Percentiles rank a stretch among this genome's conserved stretches.
These are phyloP conservation scores for Lasiodiplodia sp. DNA, from an alignment of 2,329 filamentous ascomycete genomes.

Conservation along the genomic window DNA sequence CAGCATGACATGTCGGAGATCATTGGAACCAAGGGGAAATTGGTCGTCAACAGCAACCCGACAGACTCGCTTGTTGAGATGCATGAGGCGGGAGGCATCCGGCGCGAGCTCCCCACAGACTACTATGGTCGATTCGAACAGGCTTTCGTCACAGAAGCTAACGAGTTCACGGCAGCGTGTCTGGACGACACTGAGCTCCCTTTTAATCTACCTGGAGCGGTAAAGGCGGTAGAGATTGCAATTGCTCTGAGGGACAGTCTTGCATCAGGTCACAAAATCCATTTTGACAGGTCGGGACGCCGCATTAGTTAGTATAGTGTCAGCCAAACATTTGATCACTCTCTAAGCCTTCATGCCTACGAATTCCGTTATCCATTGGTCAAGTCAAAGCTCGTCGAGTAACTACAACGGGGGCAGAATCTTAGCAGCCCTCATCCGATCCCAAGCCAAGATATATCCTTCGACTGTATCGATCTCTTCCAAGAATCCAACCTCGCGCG, in stretches of 20 bases:
- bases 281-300: background rate
- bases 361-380: no score
- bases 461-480: slow-evolving; percentile 51
- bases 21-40: slow-evolving; percentile 70
- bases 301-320: background rate
- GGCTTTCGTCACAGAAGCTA: slow-evolving; percentile 69
- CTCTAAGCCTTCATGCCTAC: no score
- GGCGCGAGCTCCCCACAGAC: slow-evolving; percentile 65
- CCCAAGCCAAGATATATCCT: slow-evolving; percentile 54
- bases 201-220: slow-evolving; percentile 55
- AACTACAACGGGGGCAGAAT: slow-evolving; percentile 44
- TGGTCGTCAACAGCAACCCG: slow-evolving; percentile 68
- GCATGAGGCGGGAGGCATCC: slow-evolving; percentile 61
- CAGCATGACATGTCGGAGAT: slow-evolving; percentile 73
- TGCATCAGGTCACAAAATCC: background rate
- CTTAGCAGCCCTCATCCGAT: slow-evolving; percentile 52
- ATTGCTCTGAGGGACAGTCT: background rate
- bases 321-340: background rate
- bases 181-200: slow-evolving; percentile 64
- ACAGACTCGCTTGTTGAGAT: slow-evolving; percentile 62
- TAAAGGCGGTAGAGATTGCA: background rate
- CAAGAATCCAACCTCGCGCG: slow-evolving; percentile 51
- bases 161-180: slow-evolving; percentile 67
- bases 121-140: slow-evolving; percentile 70
- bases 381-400: no score